These are phyloP conservation scores for Aspergillus tubingensis DNA, from an alignment of 2,329 filamentous ascomycete species.

Conservation along the genomic window DNA sequence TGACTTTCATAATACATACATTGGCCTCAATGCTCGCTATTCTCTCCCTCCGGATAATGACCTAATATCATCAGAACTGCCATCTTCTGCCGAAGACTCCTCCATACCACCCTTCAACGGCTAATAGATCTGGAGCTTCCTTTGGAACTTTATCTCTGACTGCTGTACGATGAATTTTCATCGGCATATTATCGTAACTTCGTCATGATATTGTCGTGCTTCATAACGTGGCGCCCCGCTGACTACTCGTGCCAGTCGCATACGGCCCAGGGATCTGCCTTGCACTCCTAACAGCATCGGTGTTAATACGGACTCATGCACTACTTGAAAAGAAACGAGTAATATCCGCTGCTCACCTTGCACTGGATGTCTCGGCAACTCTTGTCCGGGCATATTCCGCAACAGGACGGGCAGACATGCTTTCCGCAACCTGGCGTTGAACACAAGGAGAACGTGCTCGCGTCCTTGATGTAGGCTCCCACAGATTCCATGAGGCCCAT, in stretches of 20 bases:
- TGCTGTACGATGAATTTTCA: no score
- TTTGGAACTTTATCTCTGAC: no score
- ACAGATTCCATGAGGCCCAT: slow-evolving; percentile 27
- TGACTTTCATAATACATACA: neutral
- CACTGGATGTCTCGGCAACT: slow-evolving; percentile 39
- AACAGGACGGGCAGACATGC: slow-evolving; percentile 38
- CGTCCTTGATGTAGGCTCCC: slow-evolving; percentile 29
- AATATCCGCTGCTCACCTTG: slow-evolving; percentile 22
- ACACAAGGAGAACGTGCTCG: slow-evolving; percentile 37
- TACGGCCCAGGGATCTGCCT: slow-evolving; percentile 32
- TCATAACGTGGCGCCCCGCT: slow-evolving; percentile 26
- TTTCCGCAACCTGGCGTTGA: slow-evolving; percentile 31
- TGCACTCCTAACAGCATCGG: slow-evolving; percentile 31
- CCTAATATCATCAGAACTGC: neutral
- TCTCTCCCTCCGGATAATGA: neutral
- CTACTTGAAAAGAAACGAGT: neutral
- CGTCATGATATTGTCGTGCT: slow-evolving; percentile 10
- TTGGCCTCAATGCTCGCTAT: neutral
- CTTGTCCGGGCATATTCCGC: slow-evolving; percentile 35
- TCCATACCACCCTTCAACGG: no score
- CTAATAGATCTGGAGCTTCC: no score
- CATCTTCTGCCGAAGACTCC: neutral
- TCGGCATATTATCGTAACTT: neutral
- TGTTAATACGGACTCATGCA: neutral
- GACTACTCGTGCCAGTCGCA: slow-evolving; percentile 36